phyloP scores from a whole-genome alignment of 495 filamentous ascomycete genomes.

The Aspergillus coremiiformis region DNA sequence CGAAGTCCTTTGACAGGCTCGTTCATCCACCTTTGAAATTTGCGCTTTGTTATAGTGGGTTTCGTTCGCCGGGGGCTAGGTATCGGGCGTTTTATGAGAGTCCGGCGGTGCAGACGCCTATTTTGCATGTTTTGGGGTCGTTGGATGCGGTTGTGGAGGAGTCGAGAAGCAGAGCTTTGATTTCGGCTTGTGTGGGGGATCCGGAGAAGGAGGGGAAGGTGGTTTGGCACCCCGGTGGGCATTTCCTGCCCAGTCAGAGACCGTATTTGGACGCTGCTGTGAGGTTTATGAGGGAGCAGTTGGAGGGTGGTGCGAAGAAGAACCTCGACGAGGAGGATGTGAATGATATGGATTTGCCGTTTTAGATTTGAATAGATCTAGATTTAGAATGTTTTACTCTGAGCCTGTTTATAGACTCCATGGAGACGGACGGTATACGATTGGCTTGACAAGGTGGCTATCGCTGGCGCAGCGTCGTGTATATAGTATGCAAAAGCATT shows the following conservation, averaged over 20 bases:
- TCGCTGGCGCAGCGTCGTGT: not conserved
- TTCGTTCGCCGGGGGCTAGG: conserved; percentile 53
- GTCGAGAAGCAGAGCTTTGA: conserved; percentile 53
- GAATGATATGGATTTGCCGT: conserved; percentile 64
- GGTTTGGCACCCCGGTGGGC: conserved; percentile 84
- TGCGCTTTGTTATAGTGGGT: conserved; percentile 72
- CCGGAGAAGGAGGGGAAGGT: conserved; percentile 50
- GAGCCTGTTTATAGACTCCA: not conserved
- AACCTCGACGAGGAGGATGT: conserved; percentile 44
- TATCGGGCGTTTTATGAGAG: conserved; percentile 65
- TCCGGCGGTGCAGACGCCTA: conserved; percentile 66
- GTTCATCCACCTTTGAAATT: conserved; percentile 63
- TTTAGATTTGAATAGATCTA: conserved; percentile 26
- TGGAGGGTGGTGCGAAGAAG: conserved; percentile 35
- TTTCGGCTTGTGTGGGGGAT: conserved; percentile 55
- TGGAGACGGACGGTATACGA: not conserved
- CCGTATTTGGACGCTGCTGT: conserved; percentile 69
- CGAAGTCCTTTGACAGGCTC: conserved; percentile 40
- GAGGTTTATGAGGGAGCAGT: conserved; percentile 61
- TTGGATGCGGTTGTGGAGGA: conserved; percentile 89
- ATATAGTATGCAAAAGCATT: conserved; percentile 8
- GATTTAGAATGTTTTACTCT: not conserved
- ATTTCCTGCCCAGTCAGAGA: conserved; percentile 78
- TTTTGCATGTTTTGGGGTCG: conserved; percentile 74
- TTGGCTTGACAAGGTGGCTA: not conserved